Base-by-base conservation (phyloP, 106 monocot genomes). In the Phalaenopsis equestris region DNA sequence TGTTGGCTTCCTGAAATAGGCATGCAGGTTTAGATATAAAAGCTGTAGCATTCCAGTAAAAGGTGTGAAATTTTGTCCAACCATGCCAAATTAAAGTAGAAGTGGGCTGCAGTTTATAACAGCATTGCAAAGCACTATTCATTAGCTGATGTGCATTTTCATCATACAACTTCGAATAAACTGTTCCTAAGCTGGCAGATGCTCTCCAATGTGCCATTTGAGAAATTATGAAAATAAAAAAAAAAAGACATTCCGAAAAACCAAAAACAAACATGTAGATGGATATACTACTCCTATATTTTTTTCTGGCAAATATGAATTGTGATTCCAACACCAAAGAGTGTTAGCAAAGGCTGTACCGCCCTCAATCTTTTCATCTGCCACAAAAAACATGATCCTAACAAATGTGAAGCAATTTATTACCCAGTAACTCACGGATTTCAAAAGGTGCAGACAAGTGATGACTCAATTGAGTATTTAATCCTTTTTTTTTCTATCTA, bases 1-100 rank as follows among this genome's bases (percentile, higher is more conserved):
- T 98, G 45, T 91, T 84, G 23, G 98, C 98, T 84, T 98, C 98
- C 98, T 98, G 83, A 48, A 72, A 79, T 17, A 78, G 21, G 16
- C 14, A 75, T 30, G 56, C 30, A 56, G 21, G 1, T 72, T 72
- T 74, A 65, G 64, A 14, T 8, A 65, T 65, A 70, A 70, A 68
- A 39, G 2, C 12, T 70, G 70, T 70, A 2, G 36, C 70, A 70
- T 70, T 70, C 39, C 61, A 21, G 4, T 61, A 61, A 61, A 61
- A 61, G n/a, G 2, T 23, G 52, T 52, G 52, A 14, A 52, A 14
- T 52, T 52, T 52, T 65, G 21, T 65, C 2, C 1, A 64, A 19
- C 19, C 5, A 52, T 12, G 52, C 64, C 1, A 21, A 64, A 64
- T 23, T 64, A 64, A 64, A 23, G 23, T 64, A 23, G 23, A 24